A percentile compares a stretch with the other conserved stretches of the same genome.
Conservation (phyloP, 805 yeast species). For the Starmerella apis region DNA sequence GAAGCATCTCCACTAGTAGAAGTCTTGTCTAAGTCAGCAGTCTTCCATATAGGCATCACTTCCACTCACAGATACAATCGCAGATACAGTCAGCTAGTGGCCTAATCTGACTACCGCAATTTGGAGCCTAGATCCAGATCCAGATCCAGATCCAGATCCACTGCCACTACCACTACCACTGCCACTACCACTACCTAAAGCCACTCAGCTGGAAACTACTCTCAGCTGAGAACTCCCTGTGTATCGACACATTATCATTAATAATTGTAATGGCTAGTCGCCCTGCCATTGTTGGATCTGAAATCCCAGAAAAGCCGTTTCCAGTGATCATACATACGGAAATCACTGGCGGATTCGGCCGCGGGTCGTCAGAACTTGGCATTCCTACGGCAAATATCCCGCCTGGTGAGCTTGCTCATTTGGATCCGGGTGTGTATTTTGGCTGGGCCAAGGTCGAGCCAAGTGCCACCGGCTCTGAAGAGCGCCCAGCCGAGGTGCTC, state of each 20-base stretch:
- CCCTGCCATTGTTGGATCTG: conserved; percentile 30
- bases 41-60: too few relatives aligned
- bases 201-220: too few relatives aligned
- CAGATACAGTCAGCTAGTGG: neutral
- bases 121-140: neutral
- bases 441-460: conserved; percentile 51
- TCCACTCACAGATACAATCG: too few relatives aligned
- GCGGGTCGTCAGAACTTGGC: conserved; percentile 89
- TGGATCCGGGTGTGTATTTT: conserved; percentile 74
- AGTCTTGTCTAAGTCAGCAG: too few relatives aligned
- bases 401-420: conserved; percentile 39
- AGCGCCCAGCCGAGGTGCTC: conserved; percentile 29
- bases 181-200: too few relatives aligned
- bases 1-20: too few relatives aligned
- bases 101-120: neutral
- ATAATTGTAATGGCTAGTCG: conserved; percentile 13
- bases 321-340: conserved; percentile 31
- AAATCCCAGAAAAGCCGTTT: conserved; percentile 30
- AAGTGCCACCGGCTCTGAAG: conserved; percentile 18
- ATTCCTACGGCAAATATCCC: conserved; percentile 92
- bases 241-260: neutral
- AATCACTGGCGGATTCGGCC: conserved; percentile 77
- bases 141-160: neutral
- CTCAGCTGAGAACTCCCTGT: neutral
- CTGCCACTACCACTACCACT: too few relatives aligned